Percentiles rank a stretch among this genome's conserved stretches.
These are phyloP conservation scores for Psilocybe azurescens DNA, from an alignment of 768 basidiomycete species.

Conservation along the genomic window DNA sequence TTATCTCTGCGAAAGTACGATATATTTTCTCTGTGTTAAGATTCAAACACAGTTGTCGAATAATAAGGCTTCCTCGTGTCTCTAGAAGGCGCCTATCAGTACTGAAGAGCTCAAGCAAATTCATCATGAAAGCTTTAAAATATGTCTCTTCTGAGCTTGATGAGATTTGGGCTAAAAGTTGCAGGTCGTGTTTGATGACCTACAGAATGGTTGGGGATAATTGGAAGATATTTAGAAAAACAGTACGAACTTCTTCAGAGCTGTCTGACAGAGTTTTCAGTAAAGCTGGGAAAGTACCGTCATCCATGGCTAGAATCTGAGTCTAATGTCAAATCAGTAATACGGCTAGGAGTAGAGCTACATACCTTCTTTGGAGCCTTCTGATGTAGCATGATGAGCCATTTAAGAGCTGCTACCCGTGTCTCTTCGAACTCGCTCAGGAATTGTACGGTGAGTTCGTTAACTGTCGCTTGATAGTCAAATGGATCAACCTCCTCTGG, in stretches of 20 bases:
- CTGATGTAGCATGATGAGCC: conserved; percentile 98
- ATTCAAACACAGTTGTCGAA: conserved; percentile 91
- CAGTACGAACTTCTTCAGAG: conserved; percentile 80
- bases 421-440: conserved; percentile 97
- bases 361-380: conserved; percentile 93
- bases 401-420: conserved; percentile 92
- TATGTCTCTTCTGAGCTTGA: conserved; percentile 95
- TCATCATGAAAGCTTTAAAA: conserved; percentile 95
- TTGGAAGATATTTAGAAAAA: conserved; percentile 1
- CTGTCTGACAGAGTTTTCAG: conserved; percentile 96
- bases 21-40: conserved; percentile 97
- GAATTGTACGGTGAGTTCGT: conserved; percentile 91
- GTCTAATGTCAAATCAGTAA: not conserved
- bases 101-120: conserved; percentile 92
- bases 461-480: conserved; percentile 92
- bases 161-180: conserved; percentile 95
- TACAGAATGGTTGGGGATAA: conserved; percentile 30
- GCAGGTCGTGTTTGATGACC: conserved; percentile 97
- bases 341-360: not conserved
- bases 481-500: conserved; percentile 73
- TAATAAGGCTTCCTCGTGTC: conserved; percentile 92
- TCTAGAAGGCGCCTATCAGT: conserved; percentile 92
- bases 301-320: conserved; percentile 94
- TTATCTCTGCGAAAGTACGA: conserved; percentile 92
- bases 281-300: conserved; percentile 94